A percentile compares a stretch with the other conserved stretches of the same genome.
These are phyloP conservation scores for Globisporangium spinosum DNA, from an alignment of 352 stramenopile genomes.

Conservation along the genomic window DNA sequence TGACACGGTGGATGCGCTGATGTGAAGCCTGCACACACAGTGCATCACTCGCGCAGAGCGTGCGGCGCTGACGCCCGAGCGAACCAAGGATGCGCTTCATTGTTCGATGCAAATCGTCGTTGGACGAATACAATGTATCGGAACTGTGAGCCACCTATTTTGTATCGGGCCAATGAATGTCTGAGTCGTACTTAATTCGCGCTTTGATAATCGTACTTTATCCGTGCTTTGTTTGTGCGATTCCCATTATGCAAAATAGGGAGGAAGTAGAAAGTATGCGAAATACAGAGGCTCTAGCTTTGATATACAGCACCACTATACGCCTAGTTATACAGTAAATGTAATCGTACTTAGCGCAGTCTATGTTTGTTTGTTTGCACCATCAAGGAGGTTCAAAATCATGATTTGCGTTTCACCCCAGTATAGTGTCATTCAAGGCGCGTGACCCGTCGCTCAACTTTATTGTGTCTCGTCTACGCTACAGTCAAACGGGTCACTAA, in stretches of 20 bases:
- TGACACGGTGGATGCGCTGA: neutral
- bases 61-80: neutral
- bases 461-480: neutral
- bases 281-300: too few relatives aligned
- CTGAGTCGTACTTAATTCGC: slow-evolving; percentile 2
- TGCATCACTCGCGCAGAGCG: neutral
- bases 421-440: slow-evolving; percentile 17
- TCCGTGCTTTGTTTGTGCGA: too few relatives aligned
- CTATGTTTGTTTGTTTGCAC: neutral
- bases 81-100: slow-evolving; percentile 12
- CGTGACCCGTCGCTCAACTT: slow-evolving; percentile 8
- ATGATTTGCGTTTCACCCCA: slow-evolving; percentile 11
- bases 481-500: slow-evolving; percentile 1
- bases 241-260: too few relatives aligned
- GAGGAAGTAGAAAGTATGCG: too few relatives aligned
- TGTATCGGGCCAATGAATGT: slow-evolving; percentile 1
- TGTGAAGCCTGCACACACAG: neutral
- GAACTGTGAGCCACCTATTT: slow-evolving; percentile 11
- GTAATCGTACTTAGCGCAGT: slow-evolving; percentile 7
- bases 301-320: too few relatives aligned
- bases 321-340: neutral
- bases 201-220: neutral
- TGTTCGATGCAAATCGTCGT: neutral
- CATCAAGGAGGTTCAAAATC: neutral
- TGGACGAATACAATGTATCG: neutral